A percentile compares a stretch with the other conserved stretches of the same genome.
Evolutionary conservation across 2,329 filamentous ascomycete genomes (phyloP).

Genomic region (Reticulascus tulasneorum): DNA sequence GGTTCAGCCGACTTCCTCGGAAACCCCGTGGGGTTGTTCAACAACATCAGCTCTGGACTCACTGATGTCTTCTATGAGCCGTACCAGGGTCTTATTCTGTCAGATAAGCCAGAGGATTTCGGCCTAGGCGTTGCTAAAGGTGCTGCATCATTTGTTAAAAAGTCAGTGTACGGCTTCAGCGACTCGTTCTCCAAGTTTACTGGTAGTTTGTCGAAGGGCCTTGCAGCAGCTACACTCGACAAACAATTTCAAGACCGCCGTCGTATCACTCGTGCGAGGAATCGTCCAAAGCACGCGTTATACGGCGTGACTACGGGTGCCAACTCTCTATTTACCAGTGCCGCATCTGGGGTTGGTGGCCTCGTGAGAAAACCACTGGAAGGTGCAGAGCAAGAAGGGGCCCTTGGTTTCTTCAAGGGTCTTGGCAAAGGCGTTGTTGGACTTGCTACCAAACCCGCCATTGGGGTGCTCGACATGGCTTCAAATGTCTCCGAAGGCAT

Average conservation of each 20-base stretch:
- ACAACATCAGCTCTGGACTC: slow-evolving; percentile 94
- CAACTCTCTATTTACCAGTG: slow-evolving; percentile 87
- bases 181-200: slow-evolving; percentile 98
- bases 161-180: slow-evolving; percentile 94
- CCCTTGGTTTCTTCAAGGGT: slow-evolving; percentile 93
- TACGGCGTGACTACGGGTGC: slow-evolving; percentile 95
- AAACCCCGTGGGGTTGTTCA: slow-evolving; percentile 96
- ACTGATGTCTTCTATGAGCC: slow-evolving; percentile 99
- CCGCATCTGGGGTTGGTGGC: slow-evolving; percentile 91
- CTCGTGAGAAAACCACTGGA: slow-evolving; percentile 91
- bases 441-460: slow-evolving; percentile 93
- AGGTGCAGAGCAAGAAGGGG: slow-evolving; percentile 92
- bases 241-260: slow-evolving; percentile 98
- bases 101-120: slow-evolving; percentile 90
- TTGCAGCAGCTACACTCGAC: slow-evolving; percentile 91
- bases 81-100: slow-evolving; percentile 95
- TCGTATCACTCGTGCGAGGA: slow-evolving; percentile 87
- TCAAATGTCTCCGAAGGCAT: slow-evolving; percentile 97
- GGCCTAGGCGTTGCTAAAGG: slow-evolving; percentile 95
- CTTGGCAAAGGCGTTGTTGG: slow-evolving; percentile 93
- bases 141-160: slow-evolving; percentile 95
- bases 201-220: slow-evolving; percentile 92
- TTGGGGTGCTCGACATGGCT: slow-evolving; percentile 93
- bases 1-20: slow-evolving; percentile 96
- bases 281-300: slow-evolving; percentile 92